phyloP scores from a whole-genome alignment of 2,329 filamentous ascomycete species.

The Cryphonectria parasitica region DNA sequence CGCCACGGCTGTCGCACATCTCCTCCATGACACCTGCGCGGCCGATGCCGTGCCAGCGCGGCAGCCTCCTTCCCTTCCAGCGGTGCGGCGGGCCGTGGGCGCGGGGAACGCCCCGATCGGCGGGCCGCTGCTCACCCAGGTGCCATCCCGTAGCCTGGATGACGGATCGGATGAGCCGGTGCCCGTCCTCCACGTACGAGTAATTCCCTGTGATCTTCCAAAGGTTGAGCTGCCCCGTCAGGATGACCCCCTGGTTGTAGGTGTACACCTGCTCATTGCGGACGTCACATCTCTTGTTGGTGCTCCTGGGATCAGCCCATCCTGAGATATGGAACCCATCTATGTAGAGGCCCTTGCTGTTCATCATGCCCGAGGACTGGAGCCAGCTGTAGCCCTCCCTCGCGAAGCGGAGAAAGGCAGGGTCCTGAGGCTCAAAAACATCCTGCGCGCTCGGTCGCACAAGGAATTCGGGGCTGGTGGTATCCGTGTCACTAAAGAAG shows the following conservation, averaged over 20 bases:
- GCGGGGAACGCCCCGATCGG: conserved; percentile 42
- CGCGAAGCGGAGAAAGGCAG: conserved; percentile 72
- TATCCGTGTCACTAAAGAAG: conserved; percentile 47
- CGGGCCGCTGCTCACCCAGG: conserved; percentile 45
- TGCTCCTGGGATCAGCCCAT: conserved; percentile 60
- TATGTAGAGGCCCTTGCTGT: conserved; percentile 72
- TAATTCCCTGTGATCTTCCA: conserved; percentile 77
- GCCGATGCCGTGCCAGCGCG: conserved; percentile 75
- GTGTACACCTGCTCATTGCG: conserved; percentile 91
- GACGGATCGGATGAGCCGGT: conserved; percentile 73
- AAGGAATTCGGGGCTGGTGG: conserved; percentile 10
- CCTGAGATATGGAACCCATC: conserved; percentile 88
- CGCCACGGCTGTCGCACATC: conserved; percentile 72
- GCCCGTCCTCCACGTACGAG: conserved; percentile 76
- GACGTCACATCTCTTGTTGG: conserved; percentile 75
- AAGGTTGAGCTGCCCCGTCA: conserved; percentile 79
- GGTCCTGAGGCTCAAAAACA: conserved; percentile 52
- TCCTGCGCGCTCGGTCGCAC: conserved; percentile 28
- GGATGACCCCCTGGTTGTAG: conserved; percentile 91
- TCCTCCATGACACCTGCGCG: conserved; percentile 83
- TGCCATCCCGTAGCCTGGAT: conserved; percentile 80
- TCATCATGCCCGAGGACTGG: conserved; percentile 77
- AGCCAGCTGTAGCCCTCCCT: conserved; percentile 83
- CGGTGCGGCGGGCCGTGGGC: conserved; percentile 29
- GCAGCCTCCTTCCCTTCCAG: conserved; percentile 42